These are phyloP conservation scores for Boletus rubropictus DNA, from an alignment of 768 basidiomycete genomes.

Conservation along the genomic window DNA sequence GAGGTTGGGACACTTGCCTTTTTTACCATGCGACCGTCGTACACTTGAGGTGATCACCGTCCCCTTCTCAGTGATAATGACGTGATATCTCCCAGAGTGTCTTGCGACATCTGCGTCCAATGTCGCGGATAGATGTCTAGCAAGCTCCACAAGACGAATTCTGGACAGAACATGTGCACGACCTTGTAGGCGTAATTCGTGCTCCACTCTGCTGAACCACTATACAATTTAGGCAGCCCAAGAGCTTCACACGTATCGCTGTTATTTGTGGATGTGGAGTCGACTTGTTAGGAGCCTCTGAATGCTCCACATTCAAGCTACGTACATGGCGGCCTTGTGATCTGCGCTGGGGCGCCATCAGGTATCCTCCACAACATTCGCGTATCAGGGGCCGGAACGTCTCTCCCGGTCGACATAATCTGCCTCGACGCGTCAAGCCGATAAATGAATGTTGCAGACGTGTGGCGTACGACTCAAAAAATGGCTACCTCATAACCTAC, in stretches of 20 bases:
- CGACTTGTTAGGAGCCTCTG: conserved; percentile 2
- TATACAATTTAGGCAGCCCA: not conserved
- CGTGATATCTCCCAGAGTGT: not conserved
- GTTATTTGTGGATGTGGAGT: not conserved
- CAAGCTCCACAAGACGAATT: conserved; percentile 2
- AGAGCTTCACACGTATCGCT: not conserved
- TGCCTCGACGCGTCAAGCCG: not conserved
- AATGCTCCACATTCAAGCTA: not conserved
- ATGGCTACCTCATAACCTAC: not conserved
- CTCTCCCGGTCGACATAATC: not conserved
- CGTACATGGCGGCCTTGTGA: not conserved
- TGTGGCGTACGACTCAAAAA: not conserved
- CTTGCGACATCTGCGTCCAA: not conserved
- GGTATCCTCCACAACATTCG: not conserved
- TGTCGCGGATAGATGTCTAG: conserved; percentile 1
- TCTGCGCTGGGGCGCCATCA: not conserved
- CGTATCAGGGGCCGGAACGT: not conserved
- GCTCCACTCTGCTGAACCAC: not conserved
- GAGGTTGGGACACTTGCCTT: not conserved
- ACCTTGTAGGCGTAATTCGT: not conserved
- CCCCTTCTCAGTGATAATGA: not conserved
- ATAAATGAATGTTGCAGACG: not conserved
- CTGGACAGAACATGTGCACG: not conserved
- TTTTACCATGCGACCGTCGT: not conserved
- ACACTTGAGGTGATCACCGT: not conserved